phyloP scores from a whole-genome alignment of 208 protist species.

The Entamoeba moshkovskii region DNA sequence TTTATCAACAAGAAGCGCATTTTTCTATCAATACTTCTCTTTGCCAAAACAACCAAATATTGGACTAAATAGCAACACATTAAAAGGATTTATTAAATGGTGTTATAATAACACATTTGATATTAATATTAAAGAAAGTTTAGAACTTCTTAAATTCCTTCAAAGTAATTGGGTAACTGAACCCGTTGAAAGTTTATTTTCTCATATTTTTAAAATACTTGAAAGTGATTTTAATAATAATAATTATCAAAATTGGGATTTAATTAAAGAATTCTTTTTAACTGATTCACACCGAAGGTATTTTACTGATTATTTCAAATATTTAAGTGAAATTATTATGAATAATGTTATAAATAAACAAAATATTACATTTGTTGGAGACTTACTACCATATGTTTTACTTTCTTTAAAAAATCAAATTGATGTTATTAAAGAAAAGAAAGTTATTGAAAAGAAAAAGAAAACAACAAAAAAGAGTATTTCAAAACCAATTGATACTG shows the following conservation, averaged over 20 bases:
- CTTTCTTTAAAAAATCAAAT: neutral
- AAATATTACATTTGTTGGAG: neutral
- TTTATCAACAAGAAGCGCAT: neutral
- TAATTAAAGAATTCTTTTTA: neutral
- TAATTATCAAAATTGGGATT: neutral
- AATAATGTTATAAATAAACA: neutral
- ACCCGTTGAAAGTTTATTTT: neutral
- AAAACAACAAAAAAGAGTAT: neutral
- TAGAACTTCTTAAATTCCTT: neutral
- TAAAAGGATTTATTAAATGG: neutral
- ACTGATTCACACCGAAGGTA: neutral
- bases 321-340: neutral
- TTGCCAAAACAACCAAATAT: neutral
- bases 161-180: neutral
- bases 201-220: neutral
- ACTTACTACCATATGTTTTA: neutral
- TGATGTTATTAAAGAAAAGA: neutral
- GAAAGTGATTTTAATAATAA: neutral
- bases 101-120: neutral
- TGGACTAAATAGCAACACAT: neutral
- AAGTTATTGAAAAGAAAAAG: neutral
- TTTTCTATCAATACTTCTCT: neutral
- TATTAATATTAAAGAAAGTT: neutral
- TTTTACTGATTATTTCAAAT: neutral
- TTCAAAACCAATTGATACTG: neutral